A percentile compares a stretch with the other conserved stretches of the same genome.
These are phyloP conservation scores for Hymenoscyphus fructigenus DNA, from an alignment of 2,329 filamentous ascomycete genomes.

Conservation along the genomic window DNA sequence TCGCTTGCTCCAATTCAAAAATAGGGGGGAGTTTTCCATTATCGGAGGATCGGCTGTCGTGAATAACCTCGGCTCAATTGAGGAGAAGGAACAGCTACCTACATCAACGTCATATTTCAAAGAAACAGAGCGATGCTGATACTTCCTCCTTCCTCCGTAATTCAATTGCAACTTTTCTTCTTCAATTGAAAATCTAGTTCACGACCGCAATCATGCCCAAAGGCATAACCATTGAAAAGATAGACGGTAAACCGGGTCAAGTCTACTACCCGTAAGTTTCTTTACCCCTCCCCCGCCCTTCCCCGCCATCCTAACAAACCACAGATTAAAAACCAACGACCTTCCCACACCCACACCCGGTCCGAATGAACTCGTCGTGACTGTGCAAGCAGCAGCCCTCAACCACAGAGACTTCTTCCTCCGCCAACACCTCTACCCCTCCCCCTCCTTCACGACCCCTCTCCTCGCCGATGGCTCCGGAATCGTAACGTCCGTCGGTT, in stretches of 20 bases:
- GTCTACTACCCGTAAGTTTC: constrained; percentile 74
- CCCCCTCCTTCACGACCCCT: constrained; percentile 74
- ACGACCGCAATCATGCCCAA: constrained; percentile 48
- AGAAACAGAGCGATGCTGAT: background rate
- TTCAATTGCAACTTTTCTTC: background rate
- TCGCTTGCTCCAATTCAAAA: no score
- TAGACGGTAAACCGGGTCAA: constrained; percentile 79
- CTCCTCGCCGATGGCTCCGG: constrained; percentile 83
- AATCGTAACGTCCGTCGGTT: constrained; percentile 64
- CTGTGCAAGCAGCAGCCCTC: constrained; percentile 75
- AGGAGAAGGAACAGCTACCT: background rate
- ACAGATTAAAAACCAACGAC: constrained; percentile 54
- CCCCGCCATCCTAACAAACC: constrained; percentile 37
- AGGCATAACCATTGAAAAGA: constrained; percentile 51
- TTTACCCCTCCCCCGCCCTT: constrained; percentile 6
- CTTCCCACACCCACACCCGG: constrained; percentile 63
- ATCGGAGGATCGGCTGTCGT: background rate
- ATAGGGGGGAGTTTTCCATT: no score
- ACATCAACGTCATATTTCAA: background rate
- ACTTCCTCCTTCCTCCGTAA: background rate
- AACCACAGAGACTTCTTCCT: constrained; percentile 97
- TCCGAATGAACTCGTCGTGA: constrained; percentile 69
- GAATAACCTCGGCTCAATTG: constrained; percentile 9
- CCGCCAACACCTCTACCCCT: constrained; percentile 87
- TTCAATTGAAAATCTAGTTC: background rate